A percentile compares a stretch with the other conserved stretches of the same genome.
Conservation (phyloP, 108 stramenopile genomes). For the Thalassiosira profunda region DNA sequence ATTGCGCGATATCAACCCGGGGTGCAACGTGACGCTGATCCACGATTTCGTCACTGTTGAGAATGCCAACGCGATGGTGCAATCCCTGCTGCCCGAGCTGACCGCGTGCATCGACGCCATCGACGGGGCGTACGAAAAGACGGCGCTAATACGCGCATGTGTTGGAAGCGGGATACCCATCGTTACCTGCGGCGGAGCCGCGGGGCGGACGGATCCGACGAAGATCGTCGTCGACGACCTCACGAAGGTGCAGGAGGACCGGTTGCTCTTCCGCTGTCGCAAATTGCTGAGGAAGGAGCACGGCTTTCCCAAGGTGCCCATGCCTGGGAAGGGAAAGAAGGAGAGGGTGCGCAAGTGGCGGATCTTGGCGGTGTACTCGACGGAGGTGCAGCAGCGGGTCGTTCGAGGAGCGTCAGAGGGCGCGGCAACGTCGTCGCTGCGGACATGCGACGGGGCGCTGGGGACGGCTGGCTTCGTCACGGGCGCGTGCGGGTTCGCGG, state of each 20-base stretch:
- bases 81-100: slow-evolving; percentile 35
- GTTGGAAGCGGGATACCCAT: slow-evolving; percentile 57
- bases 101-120: slow-evolving; percentile 81
- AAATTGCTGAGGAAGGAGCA: slow-evolving; percentile 71
- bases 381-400: slow-evolving; percentile 54
- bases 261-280: slow-evolving; percentile 61
- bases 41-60: slow-evolving; percentile 37
- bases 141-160: slow-evolving; percentile 75
- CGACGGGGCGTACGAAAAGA: slow-evolving; percentile 74
- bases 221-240: slow-evolving; percentile 70
- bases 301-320: slow-evolving; percentile 66
- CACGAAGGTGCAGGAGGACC: slow-evolving; percentile 60
- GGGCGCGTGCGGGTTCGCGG: slow-evolving; percentile 79
- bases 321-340: slow-evolving; percentile 22
- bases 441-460: slow-evolving; percentile 78
- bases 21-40: slow-evolving; percentile 64
- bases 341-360: slow-evolving; percentile 60
- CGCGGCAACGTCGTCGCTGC: slow-evolving; percentile 63
- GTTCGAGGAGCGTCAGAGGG: too few species aligned
- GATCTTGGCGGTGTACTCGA: slow-evolving; percentile 77
- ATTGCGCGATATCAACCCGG: slow-evolving; percentile 76
- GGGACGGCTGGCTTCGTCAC: slow-evolving; percentile 89
- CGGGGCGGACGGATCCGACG: slow-evolving; percentile 80
- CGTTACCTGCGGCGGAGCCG: slow-evolving; percentile 90
- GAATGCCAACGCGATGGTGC: slow-evolving; percentile 68